Base-by-base conservation (phyloP, 1,139 yeast species). In the Zygosaccharomyces pseudobailii region DNA sequence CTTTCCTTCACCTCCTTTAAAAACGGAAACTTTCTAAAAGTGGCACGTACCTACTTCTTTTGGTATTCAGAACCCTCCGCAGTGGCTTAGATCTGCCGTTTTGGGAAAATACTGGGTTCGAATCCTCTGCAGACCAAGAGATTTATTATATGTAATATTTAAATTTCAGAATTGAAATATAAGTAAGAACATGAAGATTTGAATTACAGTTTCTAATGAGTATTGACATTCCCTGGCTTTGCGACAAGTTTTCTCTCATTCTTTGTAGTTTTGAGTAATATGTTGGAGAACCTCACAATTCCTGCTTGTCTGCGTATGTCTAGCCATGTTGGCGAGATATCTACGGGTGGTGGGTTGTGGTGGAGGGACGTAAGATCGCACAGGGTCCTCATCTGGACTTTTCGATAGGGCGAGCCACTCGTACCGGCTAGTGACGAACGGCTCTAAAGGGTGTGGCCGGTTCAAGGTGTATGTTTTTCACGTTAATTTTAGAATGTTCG, bases 381-480 rank as follows among this genome's bases (percentile, higher is more conserved):
- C 33, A 30, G 13, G 19, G 33, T 10, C 33, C 33, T n/a, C 13
- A 6, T n/a, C 33, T 30, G 33, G 13, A 7, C 5, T 30, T 30
- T 30, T 30, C 33, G 33, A 30, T 30, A 6, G 10, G 19, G 33
- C 19, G 33, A n/a, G 33, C 33, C 13, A 30, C 10, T 30, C 13
- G 33, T 19, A 30, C 33, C 19, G 33, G 33, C 33, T n/a, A 30
- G 33, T 30, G 33, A 10, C 4, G 33, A 30, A 30, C 33, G 33
- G 33, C 33, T 30, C 33, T n/a, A 10, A 30, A 30, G 6, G 17
- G 17, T 13, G 2, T 13, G 17, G 2, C 17, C 17, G 17, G 17
- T 13, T 13, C 17, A 13, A 13, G 17, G 17, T 13, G 17, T 13
- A 13, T 13, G 17, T 13, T 2, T 13, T 13, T 13, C 17, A 13